Evolutionary conservation across 2,329 filamentous ascomycete species (phyloP), one percentile per base, ranked within the genome.

Genomic region (Uncinocarpus reesii): DNA sequence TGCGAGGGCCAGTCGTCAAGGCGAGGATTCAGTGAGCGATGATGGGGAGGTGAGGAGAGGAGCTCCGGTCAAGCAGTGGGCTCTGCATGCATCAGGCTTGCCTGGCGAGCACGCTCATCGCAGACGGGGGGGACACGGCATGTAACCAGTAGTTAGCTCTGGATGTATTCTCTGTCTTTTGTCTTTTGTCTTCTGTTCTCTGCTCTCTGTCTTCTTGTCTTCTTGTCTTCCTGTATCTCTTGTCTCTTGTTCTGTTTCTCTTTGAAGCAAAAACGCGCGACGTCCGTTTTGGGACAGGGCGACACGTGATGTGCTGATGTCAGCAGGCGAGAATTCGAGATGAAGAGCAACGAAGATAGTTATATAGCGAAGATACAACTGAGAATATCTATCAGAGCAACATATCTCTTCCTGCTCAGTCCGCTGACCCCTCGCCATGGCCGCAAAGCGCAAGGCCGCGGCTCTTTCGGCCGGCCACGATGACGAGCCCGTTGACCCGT

Each of bases 401-500:
- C n/a, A n/a, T n/a, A n/a, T n/a, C n/a, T n/a, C n/a, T n/a, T n/a
- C 23, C 24, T 11, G 16, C 4, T 15, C n/a, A 7, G 10, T 15
- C 42, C 16, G 4, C 20, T 2, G 8, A 15, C 11, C 15, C 51
- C 56, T 53, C 52, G 70, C 41, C 51, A 96, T 96, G 90, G 83
- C 90, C n/a, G 81, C 87, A 47, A 96, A 96, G 70, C 81, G 90
- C 60, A 95, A 95, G 67, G 84, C 84, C 41, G 78, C 79, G 49
- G 83, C 83, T 7, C 83, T 93, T 75, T 78, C 79, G 47, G 71
- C 79, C 44, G 69, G 71, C 20, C 56, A 62, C 18, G 77, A 81
- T 35, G 87, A 95, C 50, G 88, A 95, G 60, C 86, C 88, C 1
- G 83, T 94, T 50, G 90, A 96, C 60, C 88, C 92, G 3, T 80